Base-by-base conservation (phyloP, 2,329 filamentous ascomycete species). In the Verticillium nubilum region DNA sequence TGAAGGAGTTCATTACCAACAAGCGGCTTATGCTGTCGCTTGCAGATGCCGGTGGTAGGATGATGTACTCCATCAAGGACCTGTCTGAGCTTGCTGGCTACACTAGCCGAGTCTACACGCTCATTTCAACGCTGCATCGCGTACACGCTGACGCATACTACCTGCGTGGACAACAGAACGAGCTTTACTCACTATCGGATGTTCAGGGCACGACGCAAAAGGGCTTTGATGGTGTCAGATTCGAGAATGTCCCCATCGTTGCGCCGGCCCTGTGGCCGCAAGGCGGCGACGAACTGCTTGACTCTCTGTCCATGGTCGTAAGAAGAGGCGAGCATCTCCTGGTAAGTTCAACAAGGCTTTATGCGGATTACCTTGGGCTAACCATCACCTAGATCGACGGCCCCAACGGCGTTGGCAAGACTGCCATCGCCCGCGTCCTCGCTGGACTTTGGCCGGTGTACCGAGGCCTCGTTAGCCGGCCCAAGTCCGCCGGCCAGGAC, bases 31-130 rank as follows among this genome's bases (percentile, higher is more conserved):
- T 99, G 95, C 84, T 99, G 31, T 98, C 94, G 17, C 84, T 99
- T 37, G 95, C 95, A 10, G 95, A 99, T 74, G 95, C 95, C 1
- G 95, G 95, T 61, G 94, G 94, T 27, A 86, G 95, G 54, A 97
- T 99, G 92, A 99, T 99, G 95, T 99, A 99, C 79, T 95, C 91
- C 63, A 96, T 99, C 80, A 99, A 99, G 76, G 96, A 99, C 70
- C 85, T 99, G 35, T 93, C 93, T 1, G 95, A 99, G 72, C 81
- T 99, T 33, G 95, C 95, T 5, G 95, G 95, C 25, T 96, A 98
- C 76, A 99, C 95, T 0, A 97, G 92, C 60, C 87, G 95, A 52
- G 93, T 99, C 13, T 99, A 97, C 77, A 96, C 92, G 12, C 82
- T 99, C 47, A 96, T 99, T 69, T 94, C 92, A 52, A 97, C 95